phyloP scores from a whole-genome alignment of 2,329 filamentous ascomycete genomes.

The Teratosphaeria pseudoeucalypti region DNA sequence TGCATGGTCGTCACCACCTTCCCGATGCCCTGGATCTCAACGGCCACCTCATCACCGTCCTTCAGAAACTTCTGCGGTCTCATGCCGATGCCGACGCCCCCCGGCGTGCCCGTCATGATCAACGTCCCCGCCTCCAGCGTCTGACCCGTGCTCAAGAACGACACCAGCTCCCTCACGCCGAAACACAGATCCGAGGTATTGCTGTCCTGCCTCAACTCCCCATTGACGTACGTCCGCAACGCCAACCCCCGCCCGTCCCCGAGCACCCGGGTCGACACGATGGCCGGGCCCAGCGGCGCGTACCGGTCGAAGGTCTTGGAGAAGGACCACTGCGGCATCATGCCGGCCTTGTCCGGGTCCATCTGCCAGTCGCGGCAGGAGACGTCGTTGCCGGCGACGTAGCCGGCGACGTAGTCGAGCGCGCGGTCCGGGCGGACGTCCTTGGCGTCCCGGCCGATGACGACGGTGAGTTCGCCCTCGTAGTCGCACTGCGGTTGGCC shows the following conservation, averaged over 20 bases:
- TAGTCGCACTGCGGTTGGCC: constrained; percentile 65
- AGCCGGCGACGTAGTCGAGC: constrained; percentile 63
- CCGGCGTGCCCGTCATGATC: constrained; percentile 42
- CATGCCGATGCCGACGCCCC: constrained; percentile 25
- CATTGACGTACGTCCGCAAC: constrained; percentile 42
- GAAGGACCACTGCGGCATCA: constrained; percentile 48
- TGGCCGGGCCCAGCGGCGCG: constrained; percentile 42
- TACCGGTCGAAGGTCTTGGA: constrained; percentile 49
- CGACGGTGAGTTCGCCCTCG: constrained; percentile 65
- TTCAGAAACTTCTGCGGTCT: constrained; percentile 23
- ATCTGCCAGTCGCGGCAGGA: constrained; percentile 59
- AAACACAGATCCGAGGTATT: constrained; percentile 36
- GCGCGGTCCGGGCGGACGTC: constrained; percentile 56
- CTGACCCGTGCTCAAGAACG: constrained; percentile 26
- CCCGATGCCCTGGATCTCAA: constrained; percentile 25
- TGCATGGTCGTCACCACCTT: constrained; percentile 24
- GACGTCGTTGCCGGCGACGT: constrained; percentile 68
- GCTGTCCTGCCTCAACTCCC: constrained; percentile 36
- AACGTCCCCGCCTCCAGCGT: constrained; percentile 39
- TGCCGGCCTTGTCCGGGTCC: constrained; percentile 31
- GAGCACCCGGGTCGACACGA: constrained; percentile 36
- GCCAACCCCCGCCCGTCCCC: constrained; percentile 33
- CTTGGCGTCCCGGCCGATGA: constrained; percentile 58
- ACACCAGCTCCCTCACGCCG: constrained; percentile 27
- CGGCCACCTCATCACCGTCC: constrained; percentile 25